These are phyloP conservation scores for Gossypium herbaceum DNA, from an alignment of 345 rosid species.

Conservation along the genomic window DNA sequence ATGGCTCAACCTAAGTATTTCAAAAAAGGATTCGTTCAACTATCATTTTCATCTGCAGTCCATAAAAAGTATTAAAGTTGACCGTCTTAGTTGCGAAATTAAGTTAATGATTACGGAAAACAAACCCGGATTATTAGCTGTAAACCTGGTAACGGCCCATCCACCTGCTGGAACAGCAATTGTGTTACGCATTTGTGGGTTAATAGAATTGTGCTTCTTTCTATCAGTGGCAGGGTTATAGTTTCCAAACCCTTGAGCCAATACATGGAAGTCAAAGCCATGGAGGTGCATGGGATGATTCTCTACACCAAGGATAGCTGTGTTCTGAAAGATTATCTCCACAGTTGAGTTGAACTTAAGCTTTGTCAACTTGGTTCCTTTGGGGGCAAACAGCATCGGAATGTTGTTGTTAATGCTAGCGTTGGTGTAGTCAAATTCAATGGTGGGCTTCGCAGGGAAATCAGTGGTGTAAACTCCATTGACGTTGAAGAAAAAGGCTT, in stretches of 20 bases:
- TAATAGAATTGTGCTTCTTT: slow-evolving; percentile 48
- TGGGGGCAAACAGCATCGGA: slow-evolving; percentile 38
- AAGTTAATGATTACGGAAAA: slow-evolving; percentile 16
- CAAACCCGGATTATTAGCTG: slow-evolving; percentile 79
- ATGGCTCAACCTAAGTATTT: neutral
- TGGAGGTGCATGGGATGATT: slow-evolving; percentile 93
- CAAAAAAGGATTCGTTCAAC: neutral
- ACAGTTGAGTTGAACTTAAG: slow-evolving; percentile 71
- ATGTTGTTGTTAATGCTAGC: slow-evolving; percentile 24
- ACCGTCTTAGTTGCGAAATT: neutral
- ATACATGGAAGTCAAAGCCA: slow-evolving; percentile 67
- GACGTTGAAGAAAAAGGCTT: slow-evolving; percentile 52
- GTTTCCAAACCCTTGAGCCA: slow-evolving; percentile 92
- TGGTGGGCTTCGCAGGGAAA: slow-evolving; percentile 66
- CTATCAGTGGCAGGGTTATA: slow-evolving; percentile 41
- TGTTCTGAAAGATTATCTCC: slow-evolving; percentile 74
- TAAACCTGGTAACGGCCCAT: slow-evolving; percentile 80
- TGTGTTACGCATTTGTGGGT: slow-evolving; percentile 72
- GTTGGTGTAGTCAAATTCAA: slow-evolving; percentile 64
- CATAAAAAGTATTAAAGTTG: neutral
- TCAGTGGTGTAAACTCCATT: slow-evolving; percentile 60
- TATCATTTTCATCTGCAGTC: neutral
- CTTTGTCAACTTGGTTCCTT: slow-evolving; percentile 54
- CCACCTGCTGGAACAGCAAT: slow-evolving; percentile 79
- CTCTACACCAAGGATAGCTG: slow-evolving; percentile 53